Conservation (phyloP, 495 filamentous ascomycete genomes). For the Lepraria neglecta region DNA sequence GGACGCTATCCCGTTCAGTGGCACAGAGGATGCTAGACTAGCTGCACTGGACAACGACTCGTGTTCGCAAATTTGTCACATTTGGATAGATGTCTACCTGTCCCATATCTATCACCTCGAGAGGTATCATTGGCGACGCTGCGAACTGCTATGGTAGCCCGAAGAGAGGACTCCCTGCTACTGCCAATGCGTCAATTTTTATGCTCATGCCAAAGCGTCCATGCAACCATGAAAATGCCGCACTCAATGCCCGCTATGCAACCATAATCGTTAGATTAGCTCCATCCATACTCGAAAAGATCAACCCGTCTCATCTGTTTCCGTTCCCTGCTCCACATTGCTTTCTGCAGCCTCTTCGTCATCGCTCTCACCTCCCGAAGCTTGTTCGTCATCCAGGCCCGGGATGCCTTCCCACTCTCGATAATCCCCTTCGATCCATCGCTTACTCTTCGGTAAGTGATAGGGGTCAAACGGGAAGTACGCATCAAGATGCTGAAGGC, state of each 20-base stretch:
- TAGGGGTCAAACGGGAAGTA: conserved; percentile 99
- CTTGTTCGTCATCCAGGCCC: conserved; percentile 51
- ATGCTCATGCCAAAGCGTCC: neutral
- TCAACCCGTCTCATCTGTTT: conserved; percentile 22
- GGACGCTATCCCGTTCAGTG: no score
- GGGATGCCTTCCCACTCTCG: conserved; percentile 74
- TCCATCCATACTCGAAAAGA: neutral
- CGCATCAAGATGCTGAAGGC: conserved; percentile 71
- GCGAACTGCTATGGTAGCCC: neutral
- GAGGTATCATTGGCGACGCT: neutral
- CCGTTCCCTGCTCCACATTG: conserved; percentile 37
- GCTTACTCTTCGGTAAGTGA: conserved; percentile 71
- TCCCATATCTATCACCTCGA: no score
- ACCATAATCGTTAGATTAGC: neutral
- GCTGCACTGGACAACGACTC: no score
- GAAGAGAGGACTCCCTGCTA: neutral
- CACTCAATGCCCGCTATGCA: conserved; percentile 14
- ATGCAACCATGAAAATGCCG: neutral
- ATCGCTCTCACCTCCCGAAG: conserved; percentile 48
- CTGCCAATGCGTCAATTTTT: neutral
- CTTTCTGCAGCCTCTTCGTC: conserved; percentile 49
- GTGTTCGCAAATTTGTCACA: no score
- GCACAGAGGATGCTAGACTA: no score
- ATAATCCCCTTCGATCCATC: conserved; percentile 83
- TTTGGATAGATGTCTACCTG: no score